phyloP scores from a whole-genome alignment of 2,329 filamentous ascomycete genomes.

The Penicillium sp. region DNA sequence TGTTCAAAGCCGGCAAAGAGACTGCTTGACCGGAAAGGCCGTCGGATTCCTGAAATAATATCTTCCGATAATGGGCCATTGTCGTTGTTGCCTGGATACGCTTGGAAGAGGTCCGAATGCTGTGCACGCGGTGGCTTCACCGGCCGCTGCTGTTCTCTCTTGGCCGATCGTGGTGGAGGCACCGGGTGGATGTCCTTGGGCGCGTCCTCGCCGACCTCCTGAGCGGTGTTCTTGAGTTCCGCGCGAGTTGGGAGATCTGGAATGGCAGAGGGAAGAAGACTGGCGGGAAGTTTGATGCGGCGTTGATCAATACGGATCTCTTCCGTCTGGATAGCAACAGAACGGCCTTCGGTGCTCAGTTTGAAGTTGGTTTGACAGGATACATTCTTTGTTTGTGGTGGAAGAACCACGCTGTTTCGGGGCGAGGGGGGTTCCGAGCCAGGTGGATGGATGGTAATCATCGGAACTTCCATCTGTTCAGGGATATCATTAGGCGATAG shows the following conservation, averaged over 20 bases:
- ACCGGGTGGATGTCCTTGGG: constrained; percentile 29
- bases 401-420: constrained; percentile 66
- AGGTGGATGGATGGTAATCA: constrained; percentile 87
- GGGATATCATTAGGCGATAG: constrained; percentile 13
- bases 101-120: constrained; percentile 50
- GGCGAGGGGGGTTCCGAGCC: constrained; percentile 76
- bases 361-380: constrained; percentile 68
- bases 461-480: constrained; percentile 57
- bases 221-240: constrained; percentile 20
- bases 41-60: constrained; percentile 56
- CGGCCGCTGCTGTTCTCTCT: constrained; percentile 32
- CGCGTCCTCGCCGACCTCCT: constrained; percentile 17
- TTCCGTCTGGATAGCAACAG: constrained; percentile 73
- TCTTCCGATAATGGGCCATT: constrained; percentile 62
- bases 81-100: constrained; percentile 74
- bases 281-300: constrained; percentile 65
- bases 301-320: constrained; percentile 79
- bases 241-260: constrained; percentile 44
- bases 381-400: constrained; percentile 72
- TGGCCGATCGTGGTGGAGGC: constrained; percentile 32
- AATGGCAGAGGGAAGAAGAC: constrained; percentile 74
- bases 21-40: constrained; percentile 71
- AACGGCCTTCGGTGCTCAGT: constrained; percentile 45
- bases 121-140: constrained; percentile 20
- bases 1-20: constrained; percentile 81